Base-by-base conservation (phyloP, 257 asterid genomes). In the Parsonsia alboflavescens region DNA sequence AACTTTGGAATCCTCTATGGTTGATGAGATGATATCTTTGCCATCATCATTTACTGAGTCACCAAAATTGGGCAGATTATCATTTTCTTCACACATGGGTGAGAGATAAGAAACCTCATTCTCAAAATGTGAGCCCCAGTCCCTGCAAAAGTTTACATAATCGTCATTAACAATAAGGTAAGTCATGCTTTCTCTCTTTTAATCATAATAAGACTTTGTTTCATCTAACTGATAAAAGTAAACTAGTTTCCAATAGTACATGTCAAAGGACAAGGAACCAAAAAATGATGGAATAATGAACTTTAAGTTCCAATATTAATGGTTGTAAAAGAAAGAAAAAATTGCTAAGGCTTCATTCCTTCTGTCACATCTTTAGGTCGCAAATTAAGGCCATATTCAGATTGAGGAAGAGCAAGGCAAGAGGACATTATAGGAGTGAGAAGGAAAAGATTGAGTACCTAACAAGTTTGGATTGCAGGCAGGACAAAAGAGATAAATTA, bases 1-100 rank as follows among this genome's bases (percentile, higher is more conserved):
- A 76, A 89, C 87, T 73, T 85, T 96, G 7, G 77, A 79, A 81
- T 86, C 92, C 73, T 87, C 98, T 71, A 56, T 67, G 48, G 71
- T 73, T 50, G 78, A 56, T 70, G 77, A 62, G 64, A 74, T 88
- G 75, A 42, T 33, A 76, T 77, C 85, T 10, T 45, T 78, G 67
- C 75, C 80, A 76, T 84, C 83, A 64, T 77, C 75, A 70, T 79
- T 86, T 64, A 44, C 77, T 4, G 77, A 75, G 71, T 77, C 64
- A 61, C 77, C 57, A 68, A 83, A 73, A 77, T 73, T 82, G 53
- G 85, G 82, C 68, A 80, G 72, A 75, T 77, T 79, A 77, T 73
- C 85, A 65, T 74, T 75, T 49, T 73, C 81, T 52, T 80, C 82
- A 28, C 75, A 74, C 66, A 70, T 78, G 0, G 86, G 81, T 75